These are phyloP conservation scores for Mycena floridula DNA, from an alignment of 768 basidiomycete genomes.

Conservation along the genomic window DNA sequence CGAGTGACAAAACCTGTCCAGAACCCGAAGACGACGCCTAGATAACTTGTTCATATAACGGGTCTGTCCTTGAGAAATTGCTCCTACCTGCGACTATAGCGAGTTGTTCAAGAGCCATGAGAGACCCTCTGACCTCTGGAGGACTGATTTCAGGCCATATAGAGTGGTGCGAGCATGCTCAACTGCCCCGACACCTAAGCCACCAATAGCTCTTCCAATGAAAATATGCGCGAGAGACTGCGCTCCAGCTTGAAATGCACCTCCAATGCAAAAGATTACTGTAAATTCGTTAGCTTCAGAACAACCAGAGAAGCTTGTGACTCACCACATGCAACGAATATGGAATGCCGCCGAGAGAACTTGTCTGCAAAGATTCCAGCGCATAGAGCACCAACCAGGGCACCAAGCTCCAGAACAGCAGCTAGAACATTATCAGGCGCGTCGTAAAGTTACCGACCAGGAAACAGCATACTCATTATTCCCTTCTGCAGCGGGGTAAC, in stretches of 20 bases:
- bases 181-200: slow-evolving; percentile 68
- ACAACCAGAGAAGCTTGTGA: slow-evolving; percentile 3
- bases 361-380: slow-evolving; percentile 66
- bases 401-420: slow-evolving; percentile 72
- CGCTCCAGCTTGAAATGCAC: slow-evolving; percentile 61
- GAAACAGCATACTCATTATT: slow-evolving; percentile 55
- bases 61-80: too few relatives aligned
- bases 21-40: slow-evolving; percentile 80
- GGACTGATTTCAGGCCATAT: slow-evolving; percentile 84
- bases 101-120: slow-evolving; percentile 75
- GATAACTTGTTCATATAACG: too few relatives aligned
- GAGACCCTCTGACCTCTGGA: slow-evolving; percentile 72
- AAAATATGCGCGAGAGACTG: slow-evolving; percentile 50
- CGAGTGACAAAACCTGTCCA: slow-evolving; percentile 79
- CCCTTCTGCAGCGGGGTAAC: slow-evolving; percentile 70
- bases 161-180: slow-evolving; percentile 76
- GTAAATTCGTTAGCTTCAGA: not conserved
- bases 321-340: slow-evolving; percentile 64
- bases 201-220: slow-evolving; percentile 69
- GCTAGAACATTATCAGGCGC: slow-evolving; percentile 33
- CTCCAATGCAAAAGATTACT: slow-evolving; percentile 73
- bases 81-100: slow-evolving; percentile 74
- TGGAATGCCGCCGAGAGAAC: slow-evolving; percentile 61
- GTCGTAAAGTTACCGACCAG: not conserved
- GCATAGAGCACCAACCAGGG: slow-evolving; percentile 65